Percentiles rank a stretch among this genome's conserved stretches.
Evolutionary conservation across 257 asterid genomes (phyloP).

Genomic region (Craterostigma plantagineum): DNA sequence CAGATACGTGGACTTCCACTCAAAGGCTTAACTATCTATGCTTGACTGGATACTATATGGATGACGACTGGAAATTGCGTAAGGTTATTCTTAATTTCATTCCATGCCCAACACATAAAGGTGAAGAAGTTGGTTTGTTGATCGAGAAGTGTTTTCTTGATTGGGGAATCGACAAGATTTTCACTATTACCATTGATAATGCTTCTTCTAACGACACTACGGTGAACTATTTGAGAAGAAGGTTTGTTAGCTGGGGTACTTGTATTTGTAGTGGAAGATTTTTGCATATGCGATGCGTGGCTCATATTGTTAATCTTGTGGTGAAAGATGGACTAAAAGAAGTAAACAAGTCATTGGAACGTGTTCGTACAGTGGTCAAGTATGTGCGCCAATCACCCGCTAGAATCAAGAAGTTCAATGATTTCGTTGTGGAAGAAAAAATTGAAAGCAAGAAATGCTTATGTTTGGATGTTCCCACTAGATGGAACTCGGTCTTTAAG

Average conservation of each 20-base stretch:
- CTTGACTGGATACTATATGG: background rate
- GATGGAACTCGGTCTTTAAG: background rate
- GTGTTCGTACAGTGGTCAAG: background rate
- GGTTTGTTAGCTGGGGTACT: background rate
- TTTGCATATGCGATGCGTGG: slow-evolving; percentile 1
- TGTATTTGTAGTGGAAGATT: background rate
- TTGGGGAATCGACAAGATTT: background rate
- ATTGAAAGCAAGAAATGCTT: background rate
- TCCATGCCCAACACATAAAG: slow-evolving; percentile 1
- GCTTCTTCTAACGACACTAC: slow-evolving; percentile 1
- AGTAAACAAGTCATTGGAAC: background rate
- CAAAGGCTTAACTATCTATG: background rate
- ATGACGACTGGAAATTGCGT: background rate
- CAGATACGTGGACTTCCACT: background rate
- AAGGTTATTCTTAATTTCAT: slow-evolving; percentile 13
- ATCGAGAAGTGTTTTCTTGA: background rate
- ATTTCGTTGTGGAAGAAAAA: background rate
- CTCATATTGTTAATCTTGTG: slow-evolving; percentile 8
- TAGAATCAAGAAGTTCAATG: background rate
- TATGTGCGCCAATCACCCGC: background rate
- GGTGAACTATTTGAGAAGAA: background rate
- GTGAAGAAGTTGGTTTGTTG: slow-evolving; percentile 1
- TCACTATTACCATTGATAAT: background rate
- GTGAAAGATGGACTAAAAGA: slow-evolving; percentile 5
- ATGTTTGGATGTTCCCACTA: background rate